Percentiles rank a stretch among this genome's conserved stretches.
These are phyloP conservation scores for Elaeagnus macrophylla DNA, from an alignment of 306 rosid species.

Conservation along the genomic window DNA sequence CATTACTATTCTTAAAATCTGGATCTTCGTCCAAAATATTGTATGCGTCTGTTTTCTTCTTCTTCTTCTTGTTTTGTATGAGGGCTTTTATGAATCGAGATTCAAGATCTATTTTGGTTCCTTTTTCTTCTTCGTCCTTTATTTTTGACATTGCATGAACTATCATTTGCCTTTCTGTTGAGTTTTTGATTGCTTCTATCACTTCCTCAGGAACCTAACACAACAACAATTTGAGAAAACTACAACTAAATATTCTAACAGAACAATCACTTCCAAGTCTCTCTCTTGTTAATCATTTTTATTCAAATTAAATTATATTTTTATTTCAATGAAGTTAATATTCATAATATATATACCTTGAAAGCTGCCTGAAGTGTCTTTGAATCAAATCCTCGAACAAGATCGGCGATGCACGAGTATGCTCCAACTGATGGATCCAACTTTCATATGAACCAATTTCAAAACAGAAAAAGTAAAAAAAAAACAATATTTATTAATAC, in stretches of 20 bases:
- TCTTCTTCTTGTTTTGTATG: conserved; percentile 24
- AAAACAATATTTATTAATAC: too few relatives aligned
- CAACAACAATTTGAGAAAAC: neutral
- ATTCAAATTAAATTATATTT: neutral
- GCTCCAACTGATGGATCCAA: conserved; percentile 65
- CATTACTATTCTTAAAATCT: conserved; percentile 52
- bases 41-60: conserved; percentile 12
- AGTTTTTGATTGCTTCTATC: conserved; percentile 36
- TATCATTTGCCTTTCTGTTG: conserved; percentile 34
- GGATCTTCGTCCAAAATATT: conserved; percentile 46
- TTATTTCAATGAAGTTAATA: neutral
- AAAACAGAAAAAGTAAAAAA: too few relatives aligned
- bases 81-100: conserved; percentile 31
- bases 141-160: conserved; percentile 43
- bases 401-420: conserved; percentile 55
- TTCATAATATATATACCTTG: conserved; percentile 25
- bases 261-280: too few relatives aligned
- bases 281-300: too few relatives aligned
- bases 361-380: conserved; percentile 58
- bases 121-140: conserved; percentile 7
- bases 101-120: conserved; percentile 32
- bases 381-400: conserved; percentile 59
- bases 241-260: neutral
- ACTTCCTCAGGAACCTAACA: conserved; percentile 62
- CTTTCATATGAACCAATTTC: neutral